Conservation (phyloP, 805 yeast genomes). For the Nakazawaea peltata region DNA sequence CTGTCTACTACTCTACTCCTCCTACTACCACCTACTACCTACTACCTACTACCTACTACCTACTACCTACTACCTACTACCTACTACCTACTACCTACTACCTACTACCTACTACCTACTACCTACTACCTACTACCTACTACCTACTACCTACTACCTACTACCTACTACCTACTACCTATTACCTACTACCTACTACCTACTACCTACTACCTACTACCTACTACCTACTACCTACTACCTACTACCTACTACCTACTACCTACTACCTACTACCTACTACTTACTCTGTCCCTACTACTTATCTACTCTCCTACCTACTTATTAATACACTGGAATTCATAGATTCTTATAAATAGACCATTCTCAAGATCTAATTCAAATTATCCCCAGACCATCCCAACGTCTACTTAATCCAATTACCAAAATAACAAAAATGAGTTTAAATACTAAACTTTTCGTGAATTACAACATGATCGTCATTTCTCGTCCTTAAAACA, state of each 20-base stretch:
- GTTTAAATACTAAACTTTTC: no score
- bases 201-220: not conserved
- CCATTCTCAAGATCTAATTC: no score
- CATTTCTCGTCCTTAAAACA: no score
- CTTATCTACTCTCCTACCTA: not conserved
- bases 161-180: not conserved
- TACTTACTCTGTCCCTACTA: not conserved
- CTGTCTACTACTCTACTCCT: no score
- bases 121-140: not conserved
- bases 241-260: no score
- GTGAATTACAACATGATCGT: no score
- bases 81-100: not conserved
- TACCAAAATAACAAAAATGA: no score
- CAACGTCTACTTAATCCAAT: no score
- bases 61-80: not conserved
- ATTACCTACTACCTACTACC: not conserved
- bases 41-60: not conserved
- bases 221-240: not conserved
- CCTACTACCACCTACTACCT: no score
- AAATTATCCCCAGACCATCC: no score
- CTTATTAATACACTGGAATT: not conserved
- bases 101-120: not conserved
- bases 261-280: not conserved
- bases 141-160: not conserved
- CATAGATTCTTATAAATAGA: not conserved